Percentiles rank a stretch among this genome's conserved stretches.
Evolutionary conservation across 2,329 filamentous ascomycete genomes (phyloP).

Genomic region (Diaporthe humulicola): DNA sequence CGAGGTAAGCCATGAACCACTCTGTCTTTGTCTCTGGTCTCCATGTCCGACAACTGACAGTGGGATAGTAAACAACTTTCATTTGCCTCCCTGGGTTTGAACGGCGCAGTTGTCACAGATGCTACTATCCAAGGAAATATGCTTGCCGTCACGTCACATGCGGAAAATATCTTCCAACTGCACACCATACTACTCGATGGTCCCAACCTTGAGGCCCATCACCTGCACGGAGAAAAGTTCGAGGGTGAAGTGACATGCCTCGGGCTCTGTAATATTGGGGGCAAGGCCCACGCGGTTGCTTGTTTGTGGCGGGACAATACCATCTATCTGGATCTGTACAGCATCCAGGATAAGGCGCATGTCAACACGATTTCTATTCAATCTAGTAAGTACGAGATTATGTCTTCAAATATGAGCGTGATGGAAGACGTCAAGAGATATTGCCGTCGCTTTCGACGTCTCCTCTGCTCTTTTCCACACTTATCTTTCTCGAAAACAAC

Average conservation of each 20-base stretch:
- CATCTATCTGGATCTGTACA: conserved; percentile 35
- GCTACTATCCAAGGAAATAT: conserved; percentile 55
- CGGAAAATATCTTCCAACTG: conserved; percentile 52
- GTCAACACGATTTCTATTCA: conserved; percentile 24
- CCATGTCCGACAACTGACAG: background rate
- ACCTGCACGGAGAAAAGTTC: conserved; percentile 39
- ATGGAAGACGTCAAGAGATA: background rate
- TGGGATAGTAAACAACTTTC: conserved; percentile 25
- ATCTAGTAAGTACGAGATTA: conserved; percentile 29
- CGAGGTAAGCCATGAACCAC: conserved; percentile 51
- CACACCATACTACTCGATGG: conserved; percentile 54
- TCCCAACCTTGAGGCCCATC: conserved; percentile 47
- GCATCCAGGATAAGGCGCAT: conserved; percentile 8
- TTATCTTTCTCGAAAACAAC: background rate
- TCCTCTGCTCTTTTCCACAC: background rate
- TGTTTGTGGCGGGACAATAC: conserved; percentile 35
- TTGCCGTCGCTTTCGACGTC: too few species aligned
- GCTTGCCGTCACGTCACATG: conserved; percentile 59
- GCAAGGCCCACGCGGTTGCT: conserved; percentile 28
- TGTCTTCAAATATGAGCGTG: background rate
- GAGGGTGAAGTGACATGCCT: conserved; percentile 66
- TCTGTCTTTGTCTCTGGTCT: background rate
- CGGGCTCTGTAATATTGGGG: conserved; percentile 48
- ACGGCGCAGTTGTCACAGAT: conserved; percentile 53
- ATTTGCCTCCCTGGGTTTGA: conserved; percentile 43